A percentile compares a stretch with the other conserved stretches of the same genome.
Evolutionary conservation across 2,329 filamentous ascomycete genomes (phyloP).

Genomic region (Botrytis fragariae): DNA sequence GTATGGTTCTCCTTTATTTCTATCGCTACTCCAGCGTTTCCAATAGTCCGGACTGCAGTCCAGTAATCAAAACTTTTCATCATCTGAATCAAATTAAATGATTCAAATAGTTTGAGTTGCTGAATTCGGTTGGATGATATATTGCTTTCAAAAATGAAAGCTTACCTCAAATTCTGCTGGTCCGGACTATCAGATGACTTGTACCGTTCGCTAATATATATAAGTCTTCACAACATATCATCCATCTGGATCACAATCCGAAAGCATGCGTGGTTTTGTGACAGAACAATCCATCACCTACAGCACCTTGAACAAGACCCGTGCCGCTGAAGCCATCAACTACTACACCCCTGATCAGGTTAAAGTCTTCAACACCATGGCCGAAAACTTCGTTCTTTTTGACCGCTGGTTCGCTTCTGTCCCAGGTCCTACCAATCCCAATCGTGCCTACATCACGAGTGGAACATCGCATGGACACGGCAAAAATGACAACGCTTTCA

Average conservation of each 20-base stretch:
- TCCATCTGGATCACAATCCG: conserved; percentile 32
- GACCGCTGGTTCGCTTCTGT: conserved; percentile 45
- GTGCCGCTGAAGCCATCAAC: conserved; percentile 45
- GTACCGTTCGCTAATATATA: conserved; percentile 18
- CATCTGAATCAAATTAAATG: background rate
- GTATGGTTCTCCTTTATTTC: conserved; percentile 20
- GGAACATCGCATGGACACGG: conserved; percentile 44
- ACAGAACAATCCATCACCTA: conserved; percentile 43
- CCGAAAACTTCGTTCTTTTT: conserved; percentile 46
- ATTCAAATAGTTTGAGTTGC: background rate
- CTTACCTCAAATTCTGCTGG: background rate
- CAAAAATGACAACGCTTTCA: conserved; percentile 40
- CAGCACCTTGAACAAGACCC: conserved; percentile 39
- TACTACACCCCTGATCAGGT: conserved; percentile 45
- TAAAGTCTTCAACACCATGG: conserved; percentile 43
- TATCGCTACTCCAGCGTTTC: background rate
- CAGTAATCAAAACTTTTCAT: background rate
- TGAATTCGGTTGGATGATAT: background rate
- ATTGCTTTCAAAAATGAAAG: background rate
- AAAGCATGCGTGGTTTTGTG: conserved; percentile 44
- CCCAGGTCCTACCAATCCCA: conserved; percentile 42
- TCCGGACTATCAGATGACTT: background rate
- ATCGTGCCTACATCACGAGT: conserved; percentile 39
- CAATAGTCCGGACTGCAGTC: background rate
- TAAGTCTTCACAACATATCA: conserved; percentile 42